Base-by-base conservation (phyloP, 2,329 filamentous ascomycete species). In the Gaeumannomyces tritici region DNA sequence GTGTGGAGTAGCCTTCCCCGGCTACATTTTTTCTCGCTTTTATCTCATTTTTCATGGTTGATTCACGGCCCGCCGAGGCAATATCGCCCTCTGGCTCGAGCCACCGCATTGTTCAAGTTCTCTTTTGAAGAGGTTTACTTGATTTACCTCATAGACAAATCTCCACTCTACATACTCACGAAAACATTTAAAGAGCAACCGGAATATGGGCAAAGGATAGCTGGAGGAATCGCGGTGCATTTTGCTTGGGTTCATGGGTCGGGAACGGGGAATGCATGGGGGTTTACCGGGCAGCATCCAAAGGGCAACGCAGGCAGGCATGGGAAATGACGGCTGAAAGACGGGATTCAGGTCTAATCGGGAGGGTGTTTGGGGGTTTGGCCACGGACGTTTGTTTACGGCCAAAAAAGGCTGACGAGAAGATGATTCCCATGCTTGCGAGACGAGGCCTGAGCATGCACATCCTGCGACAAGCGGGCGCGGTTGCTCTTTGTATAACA, bases 141-240 rank as follows among this genome's bases (percentile, higher is more conserved):
- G 29, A 56, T 56, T n/a, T 58, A 29, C 56, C 27, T 33, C 66
- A 76, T 79, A 80, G 76, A 80, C 72, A 75, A 72, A 78, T 78
- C 79, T 79, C 79, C 76, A 78, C 79, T 81, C 76, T 73, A 72
- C 73, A 77, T 74, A 71, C 61, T 61, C 21, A 61, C 66, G 70
- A 69, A 68, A 65, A 64, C 13, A 65, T 9, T 8, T 29, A 35
- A 31, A 29, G 55, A 56, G 55, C 55, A 29, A 56, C 55, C 28
- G 55, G 55, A 26, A 56, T 21, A 51, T 15, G 55, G 55, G 55
- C 24, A 56, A 29, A 56, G 55, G 55, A 56, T 56, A 9, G 55
- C 24, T 27, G 55, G 24, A 29, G 55, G 24, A 51, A 51, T 51
- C 42, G 18, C 8, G 42, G 42, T 51, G 42, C 42, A 51, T 47